Percentiles rank a stretch among this genome's conserved stretches.
These are phyloP conservation scores for Lactarius akahatsu DNA, from an alignment of 768 basidiomycete species.

Conservation along the genomic window DNA sequence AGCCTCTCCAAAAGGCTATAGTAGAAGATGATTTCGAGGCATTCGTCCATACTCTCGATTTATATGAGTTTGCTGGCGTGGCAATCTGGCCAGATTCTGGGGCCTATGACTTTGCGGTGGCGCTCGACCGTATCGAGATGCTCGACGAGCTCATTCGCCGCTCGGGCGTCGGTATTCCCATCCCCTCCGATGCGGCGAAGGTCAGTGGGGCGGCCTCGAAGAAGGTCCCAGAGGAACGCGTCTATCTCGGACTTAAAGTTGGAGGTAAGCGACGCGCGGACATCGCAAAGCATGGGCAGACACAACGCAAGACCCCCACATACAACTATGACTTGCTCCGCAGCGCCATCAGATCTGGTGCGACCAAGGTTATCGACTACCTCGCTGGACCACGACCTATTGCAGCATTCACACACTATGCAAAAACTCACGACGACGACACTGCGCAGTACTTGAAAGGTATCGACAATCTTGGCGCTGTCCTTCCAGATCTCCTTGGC, in stretches of 20 bases:
- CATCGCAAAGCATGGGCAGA: conserved; percentile 38
- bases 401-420: conserved; percentile 52
- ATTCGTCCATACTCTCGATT: conserved; percentile 47
- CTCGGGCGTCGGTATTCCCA: conserved; percentile 41
- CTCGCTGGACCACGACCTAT: conserved; percentile 47
- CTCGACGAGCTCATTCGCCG: conserved; percentile 58
- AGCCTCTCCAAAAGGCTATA: conserved; percentile 41
- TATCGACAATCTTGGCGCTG: conserved; percentile 40
- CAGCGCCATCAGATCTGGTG: conserved; percentile 2
- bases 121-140: conserved; percentile 50
- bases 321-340: conserved; percentile 18
- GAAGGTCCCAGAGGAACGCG: conserved; percentile 38
- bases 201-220: conserved; percentile 36
- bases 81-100: conserved; percentile 31
- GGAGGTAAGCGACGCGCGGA: conserved; percentile 62
- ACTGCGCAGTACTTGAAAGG: conserved; percentile 45
- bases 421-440: conserved; percentile 43
- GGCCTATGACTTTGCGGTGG: conserved; percentile 27
- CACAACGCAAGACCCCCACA: background rate
- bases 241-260: conserved; percentile 60
- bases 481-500: conserved; percentile 50
- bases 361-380: conserved; percentile 45
- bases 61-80: conserved; percentile 42
- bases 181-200: conserved; percentile 33
- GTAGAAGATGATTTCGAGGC: conserved; percentile 49